Base-by-base conservation (phyloP, 768 basidiomycete species). In the Rhodotorula babjevae region DNA sequence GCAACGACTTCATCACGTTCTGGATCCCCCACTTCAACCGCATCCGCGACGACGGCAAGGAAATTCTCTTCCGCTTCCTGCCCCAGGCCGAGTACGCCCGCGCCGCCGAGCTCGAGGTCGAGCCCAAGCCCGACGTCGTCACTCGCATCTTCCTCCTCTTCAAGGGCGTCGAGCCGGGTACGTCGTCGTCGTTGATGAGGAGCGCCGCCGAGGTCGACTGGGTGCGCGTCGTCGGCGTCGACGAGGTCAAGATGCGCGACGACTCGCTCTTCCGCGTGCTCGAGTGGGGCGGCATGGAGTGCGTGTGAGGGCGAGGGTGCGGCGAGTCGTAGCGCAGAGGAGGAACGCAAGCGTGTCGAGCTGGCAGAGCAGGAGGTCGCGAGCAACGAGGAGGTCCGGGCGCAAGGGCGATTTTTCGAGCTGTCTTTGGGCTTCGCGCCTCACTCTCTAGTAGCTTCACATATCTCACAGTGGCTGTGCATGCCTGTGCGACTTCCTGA, bases 1-100 rank as follows among this genome's bases (percentile, higher is more conserved):
- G 83, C 58, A 83, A 82, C 36, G 83, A 83, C 12, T 85, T 85
- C 77, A 83, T 85, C 72, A 84, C 84, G 82, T 85, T 82, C 73
- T 85, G 85, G 85, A 81, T 85, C 25, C 84, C 84, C 0, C 77
- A 79, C 19, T 73, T 86, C 52, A 73, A 81, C 49, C 83, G 81
- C 66, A 63, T 67, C 29, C 36, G 40, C n/a, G 29, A 53, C 19
- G 11, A 18, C 18, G 81, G 85, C 76, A 77, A 79, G 31, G 73
- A 82, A 65, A 73, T 85, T 59, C 84, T 83, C 3, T 79, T 86
- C 44, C 82, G 84, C 9, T 85, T 86, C 78, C 50, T 85, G 12
- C 80, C 84, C 3, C 85, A 85, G 71, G 75, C 77, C 2, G 80
- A 81, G 29, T 86, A 84, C 73, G 83, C 83, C 63, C 67, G 71